Conservation (phyloP, 139 green algal genomes). For the Chlorella sp. region DNA sequence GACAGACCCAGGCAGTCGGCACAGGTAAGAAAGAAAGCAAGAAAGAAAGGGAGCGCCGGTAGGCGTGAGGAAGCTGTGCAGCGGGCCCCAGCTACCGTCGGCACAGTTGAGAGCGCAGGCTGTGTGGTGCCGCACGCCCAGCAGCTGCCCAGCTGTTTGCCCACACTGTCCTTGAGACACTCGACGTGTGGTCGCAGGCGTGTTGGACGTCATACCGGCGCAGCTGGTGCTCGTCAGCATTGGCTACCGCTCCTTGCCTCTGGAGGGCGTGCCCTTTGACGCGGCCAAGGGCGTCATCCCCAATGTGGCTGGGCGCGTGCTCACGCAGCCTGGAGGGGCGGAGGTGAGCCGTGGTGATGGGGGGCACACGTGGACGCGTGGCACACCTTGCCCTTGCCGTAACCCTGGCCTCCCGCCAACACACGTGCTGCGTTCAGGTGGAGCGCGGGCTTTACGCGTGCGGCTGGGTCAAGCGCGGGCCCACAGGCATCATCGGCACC, state of each 20-base stretch:
- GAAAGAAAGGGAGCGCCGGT: too few relatives aligned
- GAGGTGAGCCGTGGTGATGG: background rate
- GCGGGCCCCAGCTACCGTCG: too few relatives aligned
- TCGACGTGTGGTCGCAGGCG: too few relatives aligned
- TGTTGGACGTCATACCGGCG: slow-evolving; percentile 31
- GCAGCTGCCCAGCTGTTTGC: too few relatives aligned
- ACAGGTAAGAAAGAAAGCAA: too few relatives aligned
- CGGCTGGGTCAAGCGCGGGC: slow-evolving; percentile 85
- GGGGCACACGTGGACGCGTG: background rate
- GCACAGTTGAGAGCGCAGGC: background rate
- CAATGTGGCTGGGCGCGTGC: slow-evolving; percentile 61
- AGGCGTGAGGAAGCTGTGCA: too few relatives aligned
- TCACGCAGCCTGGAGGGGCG: slow-evolving; percentile 14
- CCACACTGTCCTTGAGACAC: too few relatives aligned
- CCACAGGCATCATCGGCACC: slow-evolving; percentile 87
- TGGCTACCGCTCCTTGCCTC: slow-evolving; percentile 62
- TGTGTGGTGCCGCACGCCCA: background rate
- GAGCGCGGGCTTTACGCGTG: slow-evolving; percentile 64
- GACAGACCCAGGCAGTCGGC: background rate
- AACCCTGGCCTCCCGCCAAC: background rate
- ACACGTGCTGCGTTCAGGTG: background rate
- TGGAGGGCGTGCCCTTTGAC: slow-evolving; percentile 77
- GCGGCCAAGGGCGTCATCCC: slow-evolving; percentile 45
- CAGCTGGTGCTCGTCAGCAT: slow-evolving; percentile 77
- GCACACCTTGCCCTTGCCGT: background rate